phyloP scores from a whole-genome alignment of 441 rosid genomes.

The Adansonia grandidieri region DNA sequence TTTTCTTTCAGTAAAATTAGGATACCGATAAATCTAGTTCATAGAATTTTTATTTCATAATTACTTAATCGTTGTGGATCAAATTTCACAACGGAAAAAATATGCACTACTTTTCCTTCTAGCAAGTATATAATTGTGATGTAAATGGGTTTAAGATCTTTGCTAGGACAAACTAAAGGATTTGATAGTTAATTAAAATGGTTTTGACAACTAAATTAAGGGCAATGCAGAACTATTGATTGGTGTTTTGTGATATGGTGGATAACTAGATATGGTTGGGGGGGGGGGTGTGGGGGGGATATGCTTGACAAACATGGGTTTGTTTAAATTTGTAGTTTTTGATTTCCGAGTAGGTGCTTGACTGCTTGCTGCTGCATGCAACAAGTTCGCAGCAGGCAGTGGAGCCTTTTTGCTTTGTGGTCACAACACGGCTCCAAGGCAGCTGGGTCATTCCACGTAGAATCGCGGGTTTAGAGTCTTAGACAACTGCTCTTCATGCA shows the following conservation, averaged over 20 bases:
- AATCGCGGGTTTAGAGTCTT: background rate
- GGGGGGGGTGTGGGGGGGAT: background rate
- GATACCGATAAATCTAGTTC: background rate
- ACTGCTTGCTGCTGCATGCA: background rate
- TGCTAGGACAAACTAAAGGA: background rate
- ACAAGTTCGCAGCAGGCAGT: slow-evolving; percentile 1
- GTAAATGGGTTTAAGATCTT: background rate
- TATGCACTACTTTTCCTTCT: background rate
- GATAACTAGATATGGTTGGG: background rate
- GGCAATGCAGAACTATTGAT: background rate
- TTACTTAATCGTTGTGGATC: background rate
- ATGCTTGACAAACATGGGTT: background rate
- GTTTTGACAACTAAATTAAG: background rate
- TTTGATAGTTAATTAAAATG: background rate
- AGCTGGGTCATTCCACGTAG: slow-evolving; percentile 30
- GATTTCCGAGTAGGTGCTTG: background rate
- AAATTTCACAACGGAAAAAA: background rate
- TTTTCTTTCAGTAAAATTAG: background rate
- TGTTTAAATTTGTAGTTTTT: background rate
- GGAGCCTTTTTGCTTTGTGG: background rate
- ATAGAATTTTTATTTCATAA: background rate
- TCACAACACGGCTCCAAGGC: slow-evolving; percentile 1
- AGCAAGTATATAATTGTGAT: background rate
- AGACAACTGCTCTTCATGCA: slow-evolving; percentile 40
- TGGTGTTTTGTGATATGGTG: background rate